Percentiles rank a stretch among this genome's conserved stretches.
phyloP scores from a whole-genome alignment of 306 rosid species.

The Macrotyloma uniflorum region DNA sequence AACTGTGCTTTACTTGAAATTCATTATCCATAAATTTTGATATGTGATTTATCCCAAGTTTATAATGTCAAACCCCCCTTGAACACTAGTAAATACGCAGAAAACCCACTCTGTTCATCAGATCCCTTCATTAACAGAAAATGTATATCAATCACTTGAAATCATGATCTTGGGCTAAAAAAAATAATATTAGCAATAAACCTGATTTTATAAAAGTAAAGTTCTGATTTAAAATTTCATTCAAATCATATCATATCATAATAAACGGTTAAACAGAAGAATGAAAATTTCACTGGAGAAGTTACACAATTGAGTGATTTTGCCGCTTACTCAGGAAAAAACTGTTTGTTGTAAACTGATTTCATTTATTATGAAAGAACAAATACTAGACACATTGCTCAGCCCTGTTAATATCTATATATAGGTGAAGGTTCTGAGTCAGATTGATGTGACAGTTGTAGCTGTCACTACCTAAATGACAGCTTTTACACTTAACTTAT shows the following conservation, averaged over 20 bases:
- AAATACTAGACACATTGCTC: too few species aligned
- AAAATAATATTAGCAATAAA: neutral
- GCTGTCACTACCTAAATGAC: too few species aligned
- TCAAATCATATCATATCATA: neutral
- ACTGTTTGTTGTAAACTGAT: too few species aligned
- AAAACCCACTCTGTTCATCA: neutral
- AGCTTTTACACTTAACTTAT: too few species aligned
- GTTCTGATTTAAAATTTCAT: neutral
- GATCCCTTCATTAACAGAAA: neutral
- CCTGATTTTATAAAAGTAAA: neutral
- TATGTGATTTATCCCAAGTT: too few species aligned
- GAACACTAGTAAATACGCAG: neutral
- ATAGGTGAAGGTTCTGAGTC: too few species aligned
- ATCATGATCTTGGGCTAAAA: neutral
- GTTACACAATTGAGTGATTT: neutral
- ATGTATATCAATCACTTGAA: conserved; percentile 6
- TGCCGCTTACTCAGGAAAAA: too few species aligned
- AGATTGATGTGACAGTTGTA: too few species aligned
- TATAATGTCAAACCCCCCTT: too few species aligned
- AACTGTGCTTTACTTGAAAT: neutral
- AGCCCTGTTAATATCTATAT: too few species aligned
- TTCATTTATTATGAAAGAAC: too few species aligned
- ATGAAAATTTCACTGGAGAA: neutral
- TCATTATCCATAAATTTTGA: neutral
- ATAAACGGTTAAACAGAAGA: neutral